Conservation (phyloP, 2,329 filamentous ascomycete genomes). For the Stagonosporopsis vannaccii region DNA sequence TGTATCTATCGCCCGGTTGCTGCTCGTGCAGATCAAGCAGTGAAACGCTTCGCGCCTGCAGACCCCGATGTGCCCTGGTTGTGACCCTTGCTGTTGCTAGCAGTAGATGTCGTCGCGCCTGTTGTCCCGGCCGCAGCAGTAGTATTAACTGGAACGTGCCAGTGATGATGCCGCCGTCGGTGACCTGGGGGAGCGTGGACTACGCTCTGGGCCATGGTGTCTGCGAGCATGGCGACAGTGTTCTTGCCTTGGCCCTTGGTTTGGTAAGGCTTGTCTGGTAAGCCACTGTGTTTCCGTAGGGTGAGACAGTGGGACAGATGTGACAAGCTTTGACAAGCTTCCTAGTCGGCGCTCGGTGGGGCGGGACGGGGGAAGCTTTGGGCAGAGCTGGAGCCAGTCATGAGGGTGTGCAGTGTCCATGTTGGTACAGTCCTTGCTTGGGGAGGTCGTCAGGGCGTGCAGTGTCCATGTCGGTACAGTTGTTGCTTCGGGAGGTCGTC, state of each 20-base stretch:
- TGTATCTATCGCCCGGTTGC: not conserved
- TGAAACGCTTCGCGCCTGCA: not conserved
- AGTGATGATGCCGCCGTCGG: conserved; percentile 59
- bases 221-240: conserved; percentile 41
- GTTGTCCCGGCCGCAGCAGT: not conserved
- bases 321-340: conserved; percentile 17
- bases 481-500: not conserved
- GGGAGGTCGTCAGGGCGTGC: too few relatives aligned
- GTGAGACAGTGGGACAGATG: not conserved
- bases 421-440: not conserved
- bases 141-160: conserved; percentile 66
- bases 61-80: not conserved
- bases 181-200: conserved; percentile 63
- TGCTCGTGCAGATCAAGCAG: not conserved
- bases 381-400: not conserved
- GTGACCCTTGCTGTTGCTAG: not conserved
- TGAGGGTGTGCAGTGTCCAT: not conserved
- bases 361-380: not conserved
- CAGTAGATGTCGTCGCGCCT: not conserved
- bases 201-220: conserved; percentile 61
- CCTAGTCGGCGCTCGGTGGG: conserved; percentile 5
- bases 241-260: conserved; percentile 51
- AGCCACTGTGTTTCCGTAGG: not conserved
- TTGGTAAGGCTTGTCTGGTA: conserved; percentile 2
- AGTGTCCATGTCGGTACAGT: too few relatives aligned